Evolutionary conservation across 768 basidiomycete species (phyloP), one percentile per base, ranked within the genome.

Genomic region (Termitomyces sp.): DNA sequence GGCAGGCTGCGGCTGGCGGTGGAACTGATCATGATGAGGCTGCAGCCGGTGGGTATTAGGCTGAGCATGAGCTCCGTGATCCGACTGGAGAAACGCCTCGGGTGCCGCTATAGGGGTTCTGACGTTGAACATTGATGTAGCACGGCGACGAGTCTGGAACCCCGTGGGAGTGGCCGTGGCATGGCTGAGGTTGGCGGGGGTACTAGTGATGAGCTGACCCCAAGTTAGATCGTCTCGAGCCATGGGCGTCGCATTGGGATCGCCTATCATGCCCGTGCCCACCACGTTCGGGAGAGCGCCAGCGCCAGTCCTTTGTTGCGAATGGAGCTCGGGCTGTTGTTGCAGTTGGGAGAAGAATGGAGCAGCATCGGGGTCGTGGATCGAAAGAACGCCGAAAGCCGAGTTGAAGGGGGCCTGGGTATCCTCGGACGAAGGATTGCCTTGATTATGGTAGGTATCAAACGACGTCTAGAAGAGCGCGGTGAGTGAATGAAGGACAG

Each of bases 361-460:
- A 12, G 82, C 78, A 2, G 80, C 83, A 58, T 87, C 86, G 2
- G 70, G 83, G 66, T 92, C 91, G 61, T 91, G 89, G 54, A 92
- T 79, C n/a, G 84, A 85, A 85, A 92, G 84, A 52, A 88, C 79
- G 12, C 88, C 91, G 69, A 92, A 92, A 2, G 87, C 88, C 39
- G 79, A 80, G 4, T 81, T 82, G 66, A 89, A 82, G 3, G 22
- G 53, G 9, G 38, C 38, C 7, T 20, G 35, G 7, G 35, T 13
- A 15, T 52, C 51, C 11, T 53, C 52, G 7, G 51, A 35, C 6
- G 22, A 7, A 9, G 51, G 20, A 44, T 46, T 42, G 18, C 5
- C 7, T 42, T 12, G 38, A 13, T 44, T 11, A 46, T 44, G 39
- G 13, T 42, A 55, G 13, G 24, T n/a, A 32, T 55, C 40, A 4